phyloP scores from a whole-genome alignment of 768 basidiomycete genomes.

The Calocera cornea region DNA sequence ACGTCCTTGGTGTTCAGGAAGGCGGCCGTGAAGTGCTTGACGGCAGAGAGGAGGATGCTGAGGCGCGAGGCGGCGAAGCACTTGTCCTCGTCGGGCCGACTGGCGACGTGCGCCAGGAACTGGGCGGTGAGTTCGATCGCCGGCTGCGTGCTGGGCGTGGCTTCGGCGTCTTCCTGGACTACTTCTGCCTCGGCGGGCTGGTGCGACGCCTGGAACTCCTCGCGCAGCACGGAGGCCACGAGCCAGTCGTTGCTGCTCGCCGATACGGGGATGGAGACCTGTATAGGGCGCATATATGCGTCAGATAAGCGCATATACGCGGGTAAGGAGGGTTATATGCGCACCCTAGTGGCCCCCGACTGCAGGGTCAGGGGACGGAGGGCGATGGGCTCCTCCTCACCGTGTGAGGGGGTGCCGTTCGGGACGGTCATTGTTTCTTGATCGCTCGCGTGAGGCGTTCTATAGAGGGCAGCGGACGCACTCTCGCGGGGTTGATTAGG shows the following conservation, averaged over 20 bases:
- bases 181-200: conserved; percentile 19
- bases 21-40: conserved; percentile 62
- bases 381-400: neutral
- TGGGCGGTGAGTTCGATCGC: conserved; percentile 66
- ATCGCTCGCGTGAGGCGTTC: neutral
- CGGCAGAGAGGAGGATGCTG: conserved; percentile 56
- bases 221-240: conserved; percentile 77
- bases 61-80: conserved; percentile 37
- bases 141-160: conserved; percentile 43
- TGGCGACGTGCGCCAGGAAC: conserved; percentile 66
- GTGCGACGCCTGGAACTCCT: conserved; percentile 60
- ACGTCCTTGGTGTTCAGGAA: conserved; percentile 65
- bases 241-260: conserved; percentile 78
- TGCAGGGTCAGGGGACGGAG: neutral
- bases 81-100: conserved; percentile 46
- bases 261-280: conserved; percentile 82
- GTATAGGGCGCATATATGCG: conserved; percentile 5
- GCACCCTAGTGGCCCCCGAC: neutral
- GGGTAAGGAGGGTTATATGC: neutral
- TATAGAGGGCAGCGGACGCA: neutral
- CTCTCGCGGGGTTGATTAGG: neutral
- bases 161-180: conserved; percentile 24
- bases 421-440: neutral
- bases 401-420: neutral
- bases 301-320: neutral